Percentiles rank a stretch among this genome's conserved stretches.
These are phyloP conservation scores for Fusarium sp. DNA, from an alignment of 2,329 filamentous ascomycete genomes.

Conservation along the genomic window DNA sequence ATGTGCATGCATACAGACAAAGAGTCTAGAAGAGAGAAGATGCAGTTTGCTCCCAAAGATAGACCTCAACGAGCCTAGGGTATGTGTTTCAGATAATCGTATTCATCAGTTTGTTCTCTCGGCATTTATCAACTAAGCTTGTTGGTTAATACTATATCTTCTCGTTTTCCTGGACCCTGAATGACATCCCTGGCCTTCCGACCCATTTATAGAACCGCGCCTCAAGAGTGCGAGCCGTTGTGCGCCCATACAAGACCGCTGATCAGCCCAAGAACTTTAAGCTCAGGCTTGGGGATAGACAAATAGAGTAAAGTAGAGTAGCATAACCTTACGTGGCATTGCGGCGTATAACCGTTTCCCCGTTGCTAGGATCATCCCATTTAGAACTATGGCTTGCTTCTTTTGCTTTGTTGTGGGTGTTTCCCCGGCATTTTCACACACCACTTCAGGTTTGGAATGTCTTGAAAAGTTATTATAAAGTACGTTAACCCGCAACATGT, in stretches of 20 bases:
- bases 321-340: slow-evolving; percentile 34
- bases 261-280: slow-evolving; percentile 19
- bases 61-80: neutral
- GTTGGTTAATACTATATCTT: neutral
- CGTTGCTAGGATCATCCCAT: slow-evolving; percentile 32
- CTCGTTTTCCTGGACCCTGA: neutral
- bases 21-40: slow-evolving; percentile 7
- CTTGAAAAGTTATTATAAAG: slow-evolving; percentile 21
- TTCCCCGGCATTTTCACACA: slow-evolving; percentile 27
- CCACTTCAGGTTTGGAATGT: slow-evolving; percentile 10
- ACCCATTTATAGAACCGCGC: slow-evolving; percentile 42
- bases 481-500: neutral
- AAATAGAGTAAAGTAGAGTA: slow-evolving; percentile 5
- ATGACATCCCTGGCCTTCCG: neutral
- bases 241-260: slow-evolving; percentile 10
- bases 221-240: slow-evolving; percentile 19
- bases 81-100: neutral
- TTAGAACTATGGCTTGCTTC: slow-evolving; percentile 8
- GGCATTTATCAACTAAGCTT: slow-evolving; percentile 13
- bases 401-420: slow-evolving; percentile 12
- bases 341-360: slow-evolving; percentile 37
- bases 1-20: slow-evolving; percentile 7
- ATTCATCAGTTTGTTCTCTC: neutral
- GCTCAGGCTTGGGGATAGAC: neutral
- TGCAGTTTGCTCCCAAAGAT: slow-evolving; percentile 7